These are phyloP conservation scores for Hortiboletus campestris DNA, from an alignment of 768 basidiomycete species.

Conservation along the genomic window DNA sequence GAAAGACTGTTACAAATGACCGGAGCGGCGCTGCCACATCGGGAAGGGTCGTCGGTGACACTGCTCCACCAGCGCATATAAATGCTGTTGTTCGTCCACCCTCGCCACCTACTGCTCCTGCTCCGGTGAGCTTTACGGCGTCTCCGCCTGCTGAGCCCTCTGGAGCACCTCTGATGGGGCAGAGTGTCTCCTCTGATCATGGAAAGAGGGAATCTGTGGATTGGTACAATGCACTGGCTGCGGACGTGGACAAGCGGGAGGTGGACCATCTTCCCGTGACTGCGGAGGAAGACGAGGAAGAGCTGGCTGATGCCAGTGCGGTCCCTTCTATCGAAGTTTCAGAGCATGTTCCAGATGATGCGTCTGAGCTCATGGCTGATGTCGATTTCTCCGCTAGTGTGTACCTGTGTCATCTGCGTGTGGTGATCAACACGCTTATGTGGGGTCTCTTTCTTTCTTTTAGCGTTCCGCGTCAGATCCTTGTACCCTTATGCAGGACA, in stretches of 20 bases:
- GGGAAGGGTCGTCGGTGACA: constrained; percentile 79
- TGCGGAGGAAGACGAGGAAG: constrained; percentile 62
- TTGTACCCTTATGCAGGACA: constrained; percentile 86
- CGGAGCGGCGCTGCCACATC: constrained; percentile 67
- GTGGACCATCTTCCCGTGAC: constrained; percentile 49
- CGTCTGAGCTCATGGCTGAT: constrained; percentile 61
- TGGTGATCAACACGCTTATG: constrained; percentile 1
- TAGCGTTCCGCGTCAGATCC: constrained; percentile 75
- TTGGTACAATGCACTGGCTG: constrained; percentile 88
- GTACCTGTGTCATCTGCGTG: background rate
- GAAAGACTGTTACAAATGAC: constrained; percentile 80
- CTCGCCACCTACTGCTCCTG: constrained; percentile 13
- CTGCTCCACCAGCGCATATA: constrained; percentile 68
- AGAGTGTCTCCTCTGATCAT: constrained; percentile 26
- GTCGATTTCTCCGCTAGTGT: constrained; percentile 67
- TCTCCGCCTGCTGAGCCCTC: constrained; percentile 22
- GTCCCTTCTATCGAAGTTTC: constrained; percentile 58
- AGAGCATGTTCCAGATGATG: constrained; percentile 39
- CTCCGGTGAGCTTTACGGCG: constrained; percentile 4
- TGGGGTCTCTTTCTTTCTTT: background rate
- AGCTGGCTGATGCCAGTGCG: constrained; percentile 31
- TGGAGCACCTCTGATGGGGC: constrained; percentile 12
- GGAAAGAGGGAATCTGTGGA: constrained; percentile 78
- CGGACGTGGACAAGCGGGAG: constrained; percentile 49
- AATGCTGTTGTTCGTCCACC: constrained; percentile 45